Base-by-base conservation (phyloP, 1,284 basidiomycete species). In the Ustanciosporium gigantosporum region DNA sequence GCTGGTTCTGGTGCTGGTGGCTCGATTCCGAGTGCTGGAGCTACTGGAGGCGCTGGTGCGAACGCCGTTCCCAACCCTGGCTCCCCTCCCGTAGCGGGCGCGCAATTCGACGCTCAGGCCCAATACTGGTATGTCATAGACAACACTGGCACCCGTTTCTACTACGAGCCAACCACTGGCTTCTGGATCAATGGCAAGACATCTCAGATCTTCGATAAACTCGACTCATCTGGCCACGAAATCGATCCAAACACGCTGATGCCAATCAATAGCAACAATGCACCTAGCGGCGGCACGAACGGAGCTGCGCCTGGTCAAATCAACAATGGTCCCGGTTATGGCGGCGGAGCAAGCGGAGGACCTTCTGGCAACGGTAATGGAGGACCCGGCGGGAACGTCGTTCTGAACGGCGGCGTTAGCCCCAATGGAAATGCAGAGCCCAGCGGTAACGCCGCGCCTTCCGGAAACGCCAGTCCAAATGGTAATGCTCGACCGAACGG, bases 1-100 rank as follows among this genome's bases (percentile, higher is more conserved):
- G 34, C 20, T 6, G 41, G 36, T 19, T 21, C 16, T 32, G 50
- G 36, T 31, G 41, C 34, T n/a, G 34, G 31, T 14, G 34, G 27
- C 27, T 9, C n/a, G 9, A 29, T 9, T n/a, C 9, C 27, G 9
- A n/a, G 27, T 29, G n/a, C 27, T 29, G 27, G 27, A 9, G 27
- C 27, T n/a, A n/a, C 11, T 29, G 27, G n/a, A n/a, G n/a, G n/a
- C n/a, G n/a, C n/a, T n/a, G n/a, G n/a, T n/a, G n/a, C n/a, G n/a
- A n/a, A n/a, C n/a, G n/a, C n/a, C n/a, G n/a, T n/a, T n/a, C n/a
- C n/a, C n/a, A n/a, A n/a, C n/a, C n/a, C n/a, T n/a, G n/a, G n/a
- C n/a, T n/a, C n/a, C n/a, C n/a, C n/a, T n/a, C n/a, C n/a, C n/a
- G n/a, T n/a, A n/a, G n/a, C n/a, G n/a, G n/a, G n/a, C n/a, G n/a